Evolutionary conservation across 495 filamentous ascomycete genomes (phyloP).

Genomic region (Wilcoxina mikolae): DNA sequence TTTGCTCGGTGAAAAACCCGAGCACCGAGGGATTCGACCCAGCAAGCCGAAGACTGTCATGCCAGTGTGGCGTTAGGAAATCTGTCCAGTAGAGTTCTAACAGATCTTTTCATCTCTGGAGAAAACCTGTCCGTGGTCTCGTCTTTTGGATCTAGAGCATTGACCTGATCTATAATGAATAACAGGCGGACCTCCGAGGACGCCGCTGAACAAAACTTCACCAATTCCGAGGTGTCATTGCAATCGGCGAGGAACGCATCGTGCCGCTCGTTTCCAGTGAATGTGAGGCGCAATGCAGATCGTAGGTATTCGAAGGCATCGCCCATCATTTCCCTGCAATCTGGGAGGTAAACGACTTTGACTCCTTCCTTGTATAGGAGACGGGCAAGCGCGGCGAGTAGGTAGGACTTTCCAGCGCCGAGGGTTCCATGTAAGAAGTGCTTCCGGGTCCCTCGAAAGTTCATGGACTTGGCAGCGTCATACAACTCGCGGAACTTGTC

Average conservation of each 20-base stretch:
- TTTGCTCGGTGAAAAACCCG: not conserved
- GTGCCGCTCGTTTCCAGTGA: not conserved
- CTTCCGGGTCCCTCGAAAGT: not conserved
- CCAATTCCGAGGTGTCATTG: not conserved
- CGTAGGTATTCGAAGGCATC: not conserved
- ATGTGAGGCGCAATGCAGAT: not conserved
- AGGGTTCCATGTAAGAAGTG: constrained; percentile 2
- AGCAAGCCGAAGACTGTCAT: not conserved
- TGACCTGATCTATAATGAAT: constrained; percentile 3
- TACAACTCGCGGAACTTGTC: not conserved
- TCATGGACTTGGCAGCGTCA: not conserved
- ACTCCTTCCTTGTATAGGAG: not conserved
- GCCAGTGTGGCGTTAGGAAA: not conserved
- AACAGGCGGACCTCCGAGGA: not conserved
- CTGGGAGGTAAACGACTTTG: constrained; percentile 2
- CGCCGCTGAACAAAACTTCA: not conserved
- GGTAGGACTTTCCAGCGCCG: constrained; percentile 2
- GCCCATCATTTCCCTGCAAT: not conserved
- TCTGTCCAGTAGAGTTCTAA: not conserved
- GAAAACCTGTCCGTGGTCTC: not conserved
- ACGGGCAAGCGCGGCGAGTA: constrained; percentile 1
- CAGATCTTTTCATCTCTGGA: not conserved
- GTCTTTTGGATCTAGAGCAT: constrained; percentile 1
- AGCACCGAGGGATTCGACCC: not conserved
- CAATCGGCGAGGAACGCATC: not conserved